Conservation (phyloP, 1,139 yeast species). For the Suhomyces terraborum region DNA sequence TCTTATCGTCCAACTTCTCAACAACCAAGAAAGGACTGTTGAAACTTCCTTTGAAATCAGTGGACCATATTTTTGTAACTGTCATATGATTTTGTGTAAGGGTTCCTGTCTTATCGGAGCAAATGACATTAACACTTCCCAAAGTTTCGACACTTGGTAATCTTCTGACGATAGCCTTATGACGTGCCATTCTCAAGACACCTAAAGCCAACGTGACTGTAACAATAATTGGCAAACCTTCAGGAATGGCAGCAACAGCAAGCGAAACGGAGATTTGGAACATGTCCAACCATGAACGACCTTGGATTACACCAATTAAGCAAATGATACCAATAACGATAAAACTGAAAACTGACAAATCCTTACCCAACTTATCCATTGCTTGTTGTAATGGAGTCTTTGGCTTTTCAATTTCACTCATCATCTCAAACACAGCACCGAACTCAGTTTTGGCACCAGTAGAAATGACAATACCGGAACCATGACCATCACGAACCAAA, state of each 20-base stretch:
- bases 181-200: constrained; percentile 90
- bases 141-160: constrained; percentile 94
- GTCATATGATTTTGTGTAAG: constrained; percentile 94
- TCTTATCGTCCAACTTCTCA: constrained; percentile 43
- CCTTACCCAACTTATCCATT: constrained; percentile 93
- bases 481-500: constrained; percentile 90
- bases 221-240: constrained; percentile 94
- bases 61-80: constrained; percentile 81
- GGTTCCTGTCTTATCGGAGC: constrained; percentile 95
- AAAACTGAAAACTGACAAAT: constrained; percentile 79
- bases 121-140: constrained; percentile 92
- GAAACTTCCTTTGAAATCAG: constrained; percentile 62
- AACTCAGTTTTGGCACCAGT: constrained; percentile 87
- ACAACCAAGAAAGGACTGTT: constrained; percentile 50
- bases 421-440: constrained; percentile 87
- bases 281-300: constrained; percentile 94
- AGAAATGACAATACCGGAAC: constrained; percentile 88
- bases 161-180: constrained; percentile 89
- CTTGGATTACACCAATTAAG: constrained; percentile 82
- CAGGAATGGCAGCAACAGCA: constrained; percentile 98
- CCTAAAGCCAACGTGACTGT: constrained; percentile 95
- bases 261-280: constrained; percentile 93
- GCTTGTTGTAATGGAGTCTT: constrained; percentile 93
- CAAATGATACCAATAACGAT: constrained; percentile 85
- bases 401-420: constrained; percentile 91